Evolutionary conservation across 2,329 filamentous ascomycete genomes (phyloP), one percentile per base, ranked within the genome.

Genomic region (Ophiostoma novo-ulmi): DNA sequence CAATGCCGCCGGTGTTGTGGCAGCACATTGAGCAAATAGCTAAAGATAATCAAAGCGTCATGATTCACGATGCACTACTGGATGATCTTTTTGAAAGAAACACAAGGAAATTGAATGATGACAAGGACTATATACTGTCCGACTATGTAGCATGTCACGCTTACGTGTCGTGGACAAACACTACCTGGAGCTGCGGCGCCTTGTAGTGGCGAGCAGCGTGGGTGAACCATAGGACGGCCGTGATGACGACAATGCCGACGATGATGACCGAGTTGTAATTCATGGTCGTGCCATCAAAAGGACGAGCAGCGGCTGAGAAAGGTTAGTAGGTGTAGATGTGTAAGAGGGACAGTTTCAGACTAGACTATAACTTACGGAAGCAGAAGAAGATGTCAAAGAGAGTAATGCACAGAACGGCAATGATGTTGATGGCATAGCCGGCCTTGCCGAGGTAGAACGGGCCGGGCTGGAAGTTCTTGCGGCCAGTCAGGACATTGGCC

Each of bases 1-100:
- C 31, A 90, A 97, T 79, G 90, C 90, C 70, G 89, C 91, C 66
- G 95, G 95, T 75, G 94, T 97, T 61, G 95, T 94, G 71, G 88
- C 88, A 78, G 84, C 84, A 68, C 87, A 89, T 77, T 88, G 70
- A 58, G n/a, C 22, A 14, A 11, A 55, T 22, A 55, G n/a, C 0
- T 22, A 14, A n/a, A 26, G 5, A 26, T 26, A 58, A 58, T 14
- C 26, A 31, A 58, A 58, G 52, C 48, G 20, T 58, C 22, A 26
- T 31, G 52, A 58, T 31, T 26, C 8, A 55, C 52, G 26, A 17
- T 44, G 44, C 44, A 48, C 5, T 26, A 26, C 52, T 48, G 17
- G 13, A 55, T 44, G 14, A 10, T 17, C 10, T 44, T 6, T 17
- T 44, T 44, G 39, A 48, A 58, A 31, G 1, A 22, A 31, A 58